Evolutionary conservation across 208 protist genomes (phyloP).

Genomic region (Herpetomonas tarakana): DNA sequence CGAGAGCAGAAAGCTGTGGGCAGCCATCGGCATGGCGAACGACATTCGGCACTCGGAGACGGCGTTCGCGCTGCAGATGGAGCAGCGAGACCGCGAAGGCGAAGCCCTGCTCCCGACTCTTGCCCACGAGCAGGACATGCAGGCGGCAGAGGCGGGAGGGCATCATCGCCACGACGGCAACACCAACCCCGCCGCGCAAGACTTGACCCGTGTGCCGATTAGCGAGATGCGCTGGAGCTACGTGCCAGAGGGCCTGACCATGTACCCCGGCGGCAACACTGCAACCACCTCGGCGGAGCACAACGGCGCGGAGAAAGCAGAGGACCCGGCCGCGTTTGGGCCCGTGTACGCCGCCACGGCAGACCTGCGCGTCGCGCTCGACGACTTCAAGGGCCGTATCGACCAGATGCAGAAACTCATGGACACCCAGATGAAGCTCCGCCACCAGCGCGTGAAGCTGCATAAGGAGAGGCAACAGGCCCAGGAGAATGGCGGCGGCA

Average conservation of each 20-base stretch:
- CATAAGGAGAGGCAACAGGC: conserved; percentile 12
- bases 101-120: conserved; percentile 46
- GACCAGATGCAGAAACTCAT: conserved; percentile 64
- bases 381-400: conserved; percentile 67
- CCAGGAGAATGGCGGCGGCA: background rate
- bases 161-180: too few relatives aligned
- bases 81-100: conserved; percentile 28
- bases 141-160: conserved; percentile 2
- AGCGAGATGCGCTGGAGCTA: conserved; percentile 69
- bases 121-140: conserved; percentile 34
- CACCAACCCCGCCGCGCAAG: conserved; percentile 5
- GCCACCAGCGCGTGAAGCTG: conserved; percentile 39
- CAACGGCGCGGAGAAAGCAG: background rate
- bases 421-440: conserved; percentile 50
- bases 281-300: background rate
- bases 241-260: conserved; percentile 72
- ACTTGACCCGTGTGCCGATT: conserved; percentile 34
- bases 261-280: conserved; percentile 58
- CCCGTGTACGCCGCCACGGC: conserved; percentile 31
- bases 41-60: conserved; percentile 44
- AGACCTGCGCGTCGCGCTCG: conserved; percentile 45
- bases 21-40: conserved; percentile 49
- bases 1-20: conserved; percentile 23
- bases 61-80: conserved; percentile 42
- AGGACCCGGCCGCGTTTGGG: conserved; percentile 25